Conservation (phyloP, 495 filamentous ascomycete species). For the Trichoderma gamsii region DNA sequence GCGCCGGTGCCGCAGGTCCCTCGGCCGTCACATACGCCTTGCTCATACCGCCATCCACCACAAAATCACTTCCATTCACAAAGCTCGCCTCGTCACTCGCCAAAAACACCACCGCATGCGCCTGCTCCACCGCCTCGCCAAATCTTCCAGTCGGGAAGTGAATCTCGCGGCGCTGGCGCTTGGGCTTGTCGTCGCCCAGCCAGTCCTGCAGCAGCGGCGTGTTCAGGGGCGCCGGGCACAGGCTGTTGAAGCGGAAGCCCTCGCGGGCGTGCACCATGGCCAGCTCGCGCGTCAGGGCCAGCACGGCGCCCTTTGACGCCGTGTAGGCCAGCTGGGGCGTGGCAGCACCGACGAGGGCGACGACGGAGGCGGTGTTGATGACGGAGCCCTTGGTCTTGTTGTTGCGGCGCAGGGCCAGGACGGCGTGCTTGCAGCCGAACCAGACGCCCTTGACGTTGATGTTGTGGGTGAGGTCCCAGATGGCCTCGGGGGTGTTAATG, state of each 20-base stretch:
- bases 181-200: conserved; percentile 82
- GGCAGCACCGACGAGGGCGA: conserved; percentile 87
- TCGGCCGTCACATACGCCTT: conserved; percentile 93
- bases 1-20: conserved; percentile 64
- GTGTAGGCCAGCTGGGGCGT: conserved; percentile 95
- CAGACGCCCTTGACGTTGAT: conserved; percentile 99
- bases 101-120: conserved; percentile 87
- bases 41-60: conserved; percentile 95
- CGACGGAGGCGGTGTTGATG: conserved; percentile 93
- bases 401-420: conserved; percentile 73
- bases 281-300: conserved; percentile 77
- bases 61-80: conserved; percentile 84
- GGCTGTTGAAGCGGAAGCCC: conserved; percentile 78
- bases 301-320: conserved; percentile 86
- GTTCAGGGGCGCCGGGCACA: conserved; percentile 92
- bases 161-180: conserved; percentile 79
- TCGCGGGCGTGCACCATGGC: conserved; percentile 82
- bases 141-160: conserved; percentile 95
- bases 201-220: conserved; percentile 84
- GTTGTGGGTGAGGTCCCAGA: conserved; percentile 90
- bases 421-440: conserved; percentile 91
- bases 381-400: conserved; percentile 72
- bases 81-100: conserved; percentile 94
- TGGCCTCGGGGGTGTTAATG: conserved; percentile 72
- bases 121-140: conserved; percentile 92